Conservation (phyloP, 1,139 yeast genomes). For the Saccharomyces pastorianus region DNA sequence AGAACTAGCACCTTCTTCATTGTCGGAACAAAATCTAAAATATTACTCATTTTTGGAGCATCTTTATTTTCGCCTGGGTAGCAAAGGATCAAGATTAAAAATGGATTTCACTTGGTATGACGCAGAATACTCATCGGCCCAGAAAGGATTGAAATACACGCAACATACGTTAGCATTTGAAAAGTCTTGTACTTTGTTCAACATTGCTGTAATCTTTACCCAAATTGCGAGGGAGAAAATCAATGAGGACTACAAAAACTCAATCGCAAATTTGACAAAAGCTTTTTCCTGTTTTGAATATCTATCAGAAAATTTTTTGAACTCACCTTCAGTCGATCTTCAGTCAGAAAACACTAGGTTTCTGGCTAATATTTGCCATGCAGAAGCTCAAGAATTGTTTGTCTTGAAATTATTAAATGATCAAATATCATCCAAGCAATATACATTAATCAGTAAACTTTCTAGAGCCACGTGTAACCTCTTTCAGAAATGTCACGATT, state of each 20-base stretch:
- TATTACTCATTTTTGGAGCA: constrained; percentile 82
- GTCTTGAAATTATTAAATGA: constrained; percentile 50
- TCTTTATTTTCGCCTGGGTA: constrained; percentile 67
- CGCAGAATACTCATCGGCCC: constrained; percentile 38
- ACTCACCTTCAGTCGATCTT: constrained; percentile 81
- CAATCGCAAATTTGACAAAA: constrained; percentile 58
- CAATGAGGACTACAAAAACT: constrained; percentile 46
- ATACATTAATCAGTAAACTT: constrained; percentile 65
- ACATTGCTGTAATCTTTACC: constrained; percentile 53
- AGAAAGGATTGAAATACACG: constrained; percentile 43
- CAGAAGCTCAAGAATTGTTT: constrained; percentile 86
- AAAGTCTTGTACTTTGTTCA: constrained; percentile 77
- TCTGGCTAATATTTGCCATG: constrained; percentile 57
- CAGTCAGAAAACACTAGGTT: constrained; percentile 62
- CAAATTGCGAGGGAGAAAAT: constrained; percentile 37
- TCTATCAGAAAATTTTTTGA: constrained; percentile 72
- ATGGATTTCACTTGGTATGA: constrained; percentile 76
- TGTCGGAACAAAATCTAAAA: constrained; percentile 48
- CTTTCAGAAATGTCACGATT: constrained; percentile 46
- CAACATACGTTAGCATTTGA: constrained; percentile 76
- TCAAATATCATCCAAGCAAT: constrained; percentile 36
- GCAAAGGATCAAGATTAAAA: constrained; percentile 47
- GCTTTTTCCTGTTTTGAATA: constrained; percentile 74
- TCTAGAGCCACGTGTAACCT: constrained; percentile 53
- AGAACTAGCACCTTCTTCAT: constrained; percentile 40